These are phyloP conservation scores for Epichloe elymi DNA, from an alignment of 2,329 filamentous ascomycete species.

Conservation along the genomic window DNA sequence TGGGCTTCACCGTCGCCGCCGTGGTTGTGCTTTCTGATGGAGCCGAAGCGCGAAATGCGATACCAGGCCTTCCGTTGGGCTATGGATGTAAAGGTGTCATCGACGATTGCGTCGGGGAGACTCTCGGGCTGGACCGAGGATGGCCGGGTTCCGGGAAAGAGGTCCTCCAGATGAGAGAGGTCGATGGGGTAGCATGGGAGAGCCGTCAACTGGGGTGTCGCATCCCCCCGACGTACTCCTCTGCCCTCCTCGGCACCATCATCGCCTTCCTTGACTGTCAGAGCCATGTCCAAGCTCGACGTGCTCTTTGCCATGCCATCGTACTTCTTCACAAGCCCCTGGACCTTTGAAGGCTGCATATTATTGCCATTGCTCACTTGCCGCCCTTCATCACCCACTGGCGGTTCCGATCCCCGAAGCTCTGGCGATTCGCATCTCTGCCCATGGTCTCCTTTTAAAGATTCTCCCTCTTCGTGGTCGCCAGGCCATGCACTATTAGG, in stretches of 20 bases:
- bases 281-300: background rate
- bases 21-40: slow-evolving; percentile 40
- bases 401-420: slow-evolving; percentile 3
- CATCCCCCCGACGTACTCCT: background rate
- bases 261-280: background rate
- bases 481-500: background rate
- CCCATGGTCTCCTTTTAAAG: background rate
- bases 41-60: slow-evolving; percentile 46
- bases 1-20: slow-evolving; percentile 46
- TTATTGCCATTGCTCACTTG: slow-evolving; percentile 3
- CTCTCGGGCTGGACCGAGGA: slow-evolving; percentile 18
- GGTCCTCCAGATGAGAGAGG: slow-evolving; percentile 18
- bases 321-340: slow-evolving; percentile 36
- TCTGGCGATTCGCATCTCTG: slow-evolving; percentile 10
- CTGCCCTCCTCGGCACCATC: too few relatives aligned
- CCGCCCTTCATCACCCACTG: slow-evolving; percentile 7
- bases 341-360: slow-evolving; percentile 30
- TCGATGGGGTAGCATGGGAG: slow-evolving; percentile 18
- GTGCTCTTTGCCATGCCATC: slow-evolving; percentile 27
- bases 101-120: slow-evolving; percentile 33
- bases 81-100: slow-evolving; percentile 39
- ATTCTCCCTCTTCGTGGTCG: background rate
- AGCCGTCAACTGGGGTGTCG: slow-evolving; percentile 4
- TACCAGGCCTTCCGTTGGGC: slow-evolving; percentile 54
- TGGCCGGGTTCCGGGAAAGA: slow-evolving; percentile 17